Conservation (phyloP, 495 filamentous ascomycete genomes). For the Jackrogersella minutella region DNA sequence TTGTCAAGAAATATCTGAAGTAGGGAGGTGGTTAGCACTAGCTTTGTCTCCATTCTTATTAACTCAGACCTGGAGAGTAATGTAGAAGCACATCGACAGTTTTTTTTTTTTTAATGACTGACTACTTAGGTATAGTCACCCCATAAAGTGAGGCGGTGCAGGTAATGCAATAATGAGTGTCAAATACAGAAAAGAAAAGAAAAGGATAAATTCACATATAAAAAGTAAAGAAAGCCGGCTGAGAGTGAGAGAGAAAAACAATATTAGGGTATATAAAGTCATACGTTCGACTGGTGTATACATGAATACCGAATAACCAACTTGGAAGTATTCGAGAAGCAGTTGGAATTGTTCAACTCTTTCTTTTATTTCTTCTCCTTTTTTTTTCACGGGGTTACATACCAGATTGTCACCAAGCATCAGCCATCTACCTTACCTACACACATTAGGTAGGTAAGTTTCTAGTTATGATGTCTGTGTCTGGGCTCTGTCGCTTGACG, state of each 20-base stretch:
- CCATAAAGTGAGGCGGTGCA: slow-evolving; percentile 26
- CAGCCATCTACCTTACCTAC: slow-evolving; percentile 5
- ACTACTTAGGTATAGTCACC: too few species aligned
- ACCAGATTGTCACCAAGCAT: slow-evolving; percentile 11
- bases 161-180: background rate
- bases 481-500: slow-evolving; percentile 25
- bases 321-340: slow-evolving; percentile 30
- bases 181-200: background rate
- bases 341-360: slow-evolving; percentile 18
- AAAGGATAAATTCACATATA: background rate
- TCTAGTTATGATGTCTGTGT: slow-evolving; percentile 8
- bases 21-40: slow-evolving; percentile 36
- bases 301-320: background rate
- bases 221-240: too few species aligned
- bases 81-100: slow-evolving; percentile 5
- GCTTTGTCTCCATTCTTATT: slow-evolving; percentile 18
- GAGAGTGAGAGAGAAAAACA: background rate
- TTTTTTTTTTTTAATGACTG: too few species aligned
- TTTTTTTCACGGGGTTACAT: slow-evolving; percentile 15
- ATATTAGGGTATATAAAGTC: background rate
- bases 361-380: background rate
- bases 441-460: slow-evolving; percentile 19
- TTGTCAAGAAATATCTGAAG: slow-evolving; percentile 33
- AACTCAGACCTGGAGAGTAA: slow-evolving; percentile 11
- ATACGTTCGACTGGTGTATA: background rate